phyloP scores from a whole-genome alignment of 2,329 filamentous ascomycete genomes.

The Fusarium tricinctum region DNA sequence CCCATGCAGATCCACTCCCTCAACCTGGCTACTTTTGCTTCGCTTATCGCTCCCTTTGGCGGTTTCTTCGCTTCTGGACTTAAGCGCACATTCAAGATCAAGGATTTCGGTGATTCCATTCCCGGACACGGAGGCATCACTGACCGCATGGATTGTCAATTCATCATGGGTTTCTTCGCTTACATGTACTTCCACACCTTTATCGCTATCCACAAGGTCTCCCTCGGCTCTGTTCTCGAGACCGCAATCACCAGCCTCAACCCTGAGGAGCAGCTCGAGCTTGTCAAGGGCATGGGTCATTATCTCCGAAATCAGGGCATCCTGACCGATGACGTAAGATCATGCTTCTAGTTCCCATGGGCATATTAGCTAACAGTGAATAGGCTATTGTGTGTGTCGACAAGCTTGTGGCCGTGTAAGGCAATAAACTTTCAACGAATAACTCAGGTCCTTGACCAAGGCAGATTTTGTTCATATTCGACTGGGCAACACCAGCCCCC shows the following conservation, averaged over 20 bases:
- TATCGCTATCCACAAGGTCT: conserved; percentile 89
- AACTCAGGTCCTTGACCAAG: conserved; percentile 14
- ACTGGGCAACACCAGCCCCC: conserved; percentile 20
- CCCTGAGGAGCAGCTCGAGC: conserved; percentile 89
- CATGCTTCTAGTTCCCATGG: not conserved
- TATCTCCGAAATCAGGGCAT: conserved; percentile 76
- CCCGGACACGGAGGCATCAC: conserved; percentile 98
- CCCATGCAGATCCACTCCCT: conserved; percentile 96
- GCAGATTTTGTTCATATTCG: conserved; percentile 36
- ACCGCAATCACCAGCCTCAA: conserved; percentile 90
- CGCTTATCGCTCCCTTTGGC: conserved; percentile 95
- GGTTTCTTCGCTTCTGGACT: conserved; percentile 98
- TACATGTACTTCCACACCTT: conserved; percentile 99
- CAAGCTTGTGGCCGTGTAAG: conserved; percentile 39
- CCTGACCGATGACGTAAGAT: conserved; percentile 52
- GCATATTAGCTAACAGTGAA: conserved; percentile 12
- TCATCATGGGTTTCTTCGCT: conserved; percentile 99
- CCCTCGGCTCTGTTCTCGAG: conserved; percentile 89
- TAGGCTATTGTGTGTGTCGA: conserved; percentile 50
- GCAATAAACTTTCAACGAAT: conserved; percentile 36
- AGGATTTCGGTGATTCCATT: conserved; percentile 98
- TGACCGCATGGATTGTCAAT: conserved; percentile 99
- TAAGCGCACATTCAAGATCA: conserved; percentile 99
- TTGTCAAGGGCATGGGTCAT: conserved; percentile 74
- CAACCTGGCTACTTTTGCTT: conserved; percentile 91